Base-by-base conservation (phyloP, 768 basidiomycete species). In the Dictyophora rubrovolvata region DNA sequence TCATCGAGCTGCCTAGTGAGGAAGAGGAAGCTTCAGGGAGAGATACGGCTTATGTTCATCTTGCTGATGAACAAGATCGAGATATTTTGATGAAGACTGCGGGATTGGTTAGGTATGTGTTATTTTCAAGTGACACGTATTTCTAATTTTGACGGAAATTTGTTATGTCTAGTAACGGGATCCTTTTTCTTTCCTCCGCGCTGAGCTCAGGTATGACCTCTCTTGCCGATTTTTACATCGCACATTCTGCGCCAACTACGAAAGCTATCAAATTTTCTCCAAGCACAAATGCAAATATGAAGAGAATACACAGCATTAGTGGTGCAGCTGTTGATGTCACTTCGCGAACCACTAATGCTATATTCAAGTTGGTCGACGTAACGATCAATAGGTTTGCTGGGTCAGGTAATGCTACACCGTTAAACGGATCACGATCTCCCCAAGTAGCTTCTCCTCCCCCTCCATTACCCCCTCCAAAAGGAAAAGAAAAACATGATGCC, bases 311-410 rank as follows among this genome's bases (percentile, higher is more conserved):
- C 64, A 76, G 81, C 10, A 73, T 85, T 56, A 84, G 77, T 60
- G 83, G 82, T 0, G 75, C 83, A 64, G 87, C 85, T 0, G 85
- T 84, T 35, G 78, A 81, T 64, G 78, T 86, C 61, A 87, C 83
- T 56, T 68, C 78, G 14, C 79, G 80, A 62, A 88, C 87, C 0
- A 73, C 87, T 36, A 72, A 71, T 1, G 67, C 79, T 57, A 81
- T 89, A 62, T 83, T 87, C 65, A 69, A 65, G 53, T 77, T 84
- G 74, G 79, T 87, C 56, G 74, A 79, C 18, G 73, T 74, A 11
- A 81, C 82, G 0, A 75, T 84, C 58, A 80, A 83, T 54, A 71
- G 71, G 42, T 72, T 77, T 64, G 63, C 71, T 23, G 76, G 60
- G 47, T 42, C 55, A 28, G 53, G n/a, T 42, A 42, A 36, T 28